A percentile compares a stretch with the other conserved stretches of the same genome.
Evolutionary conservation across 371 early-diverging fungal genomes (phyloP).

Genomic region (Parasitella parasitica): DNA sequence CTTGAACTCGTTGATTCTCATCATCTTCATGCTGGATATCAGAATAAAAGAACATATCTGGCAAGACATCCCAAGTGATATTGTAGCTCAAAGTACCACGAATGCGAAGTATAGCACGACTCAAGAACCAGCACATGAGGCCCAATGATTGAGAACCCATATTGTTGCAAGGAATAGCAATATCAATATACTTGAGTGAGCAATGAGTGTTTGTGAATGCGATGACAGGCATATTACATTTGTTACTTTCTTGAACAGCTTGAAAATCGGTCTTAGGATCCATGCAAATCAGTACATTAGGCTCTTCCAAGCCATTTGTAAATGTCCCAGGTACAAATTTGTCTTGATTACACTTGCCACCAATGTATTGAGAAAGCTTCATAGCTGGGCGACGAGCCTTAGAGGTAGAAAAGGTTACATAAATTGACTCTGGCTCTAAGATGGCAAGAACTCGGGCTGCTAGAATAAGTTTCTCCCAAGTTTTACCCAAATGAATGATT

Average conservation of each 20-base stretch:
- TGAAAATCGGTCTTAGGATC: constrained; percentile 99
- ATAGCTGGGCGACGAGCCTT: constrained; percentile 99
- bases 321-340: constrained; percentile 99
- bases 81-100: constrained; percentile 87
- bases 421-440: constrained; percentile 95
- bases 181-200: constrained; percentile 92
- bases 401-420: constrained; percentile 94
- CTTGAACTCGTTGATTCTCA: constrained; percentile 40
- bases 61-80: constrained; percentile 92
- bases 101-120: constrained; percentile 97
- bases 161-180: constrained; percentile 99
- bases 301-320: constrained; percentile 99
- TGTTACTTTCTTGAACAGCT: constrained; percentile 97
- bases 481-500: constrained; percentile 98
- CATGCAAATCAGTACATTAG: constrained; percentile 96
- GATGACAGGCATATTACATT: constrained; percentile 99
- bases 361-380: constrained; percentile 98
- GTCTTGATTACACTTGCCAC: constrained; percentile 97
- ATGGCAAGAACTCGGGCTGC: constrained; percentile 98
- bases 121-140: constrained; percentile 95
- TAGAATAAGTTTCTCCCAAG: constrained; percentile 99
- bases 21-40: constrained; percentile 79
- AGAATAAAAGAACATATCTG: constrained; percentile 98
- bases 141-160: constrained; percentile 98
- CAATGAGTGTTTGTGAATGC: constrained; percentile 98